Conservation (phyloP, 805 yeast species). For the Kazachstania africana region DNA sequence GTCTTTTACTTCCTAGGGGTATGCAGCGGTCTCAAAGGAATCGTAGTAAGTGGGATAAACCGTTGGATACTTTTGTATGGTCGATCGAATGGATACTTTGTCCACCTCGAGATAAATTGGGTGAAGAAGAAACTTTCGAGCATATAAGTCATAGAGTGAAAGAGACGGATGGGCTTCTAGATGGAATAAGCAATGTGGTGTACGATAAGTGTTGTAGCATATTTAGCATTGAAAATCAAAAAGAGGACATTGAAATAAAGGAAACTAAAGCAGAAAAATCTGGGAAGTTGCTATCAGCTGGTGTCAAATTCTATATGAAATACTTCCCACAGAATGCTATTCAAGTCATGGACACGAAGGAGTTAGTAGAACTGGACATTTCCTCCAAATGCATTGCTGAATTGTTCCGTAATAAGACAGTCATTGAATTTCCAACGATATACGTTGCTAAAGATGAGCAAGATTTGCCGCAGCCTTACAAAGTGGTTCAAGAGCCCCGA, state of each 20-base stretch:
- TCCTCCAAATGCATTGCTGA: conserved; percentile 32
- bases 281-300: conserved; percentile 5
- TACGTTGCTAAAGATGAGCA: conserved; percentile 27
- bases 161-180: conserved; percentile 22
- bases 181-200: conserved; percentile 23
- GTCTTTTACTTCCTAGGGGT: conserved; percentile 54
- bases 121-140: conserved; percentile 16
- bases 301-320: conserved; percentile 17
- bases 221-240: conserved; percentile 1
- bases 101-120: conserved; percentile 6
- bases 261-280: conserved; percentile 10
- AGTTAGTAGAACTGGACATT: conserved; percentile 30
- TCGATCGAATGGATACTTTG: conserved; percentile 61
- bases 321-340: conserved; percentile 25
- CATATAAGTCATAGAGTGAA: conserved; percentile 29
- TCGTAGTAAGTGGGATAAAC: conserved; percentile 60
- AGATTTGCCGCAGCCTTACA: conserved; percentile 20
- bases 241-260: neutral
- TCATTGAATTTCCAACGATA: conserved; percentile 72
- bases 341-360: conserved; percentile 23
- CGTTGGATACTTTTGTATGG: conserved; percentile 56
- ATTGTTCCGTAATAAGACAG: conserved; percentile 42
- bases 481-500: conserved; percentile 17
- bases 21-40: conserved; percentile 59
- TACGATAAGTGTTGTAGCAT: conserved; percentile 18